A percentile compares a stretch with the other conserved stretches of the same genome.
Evolutionary conservation across 352 stramenopile genomes (phyloP).

Genomic region (Hyaloperonospora brassicae): DNA sequence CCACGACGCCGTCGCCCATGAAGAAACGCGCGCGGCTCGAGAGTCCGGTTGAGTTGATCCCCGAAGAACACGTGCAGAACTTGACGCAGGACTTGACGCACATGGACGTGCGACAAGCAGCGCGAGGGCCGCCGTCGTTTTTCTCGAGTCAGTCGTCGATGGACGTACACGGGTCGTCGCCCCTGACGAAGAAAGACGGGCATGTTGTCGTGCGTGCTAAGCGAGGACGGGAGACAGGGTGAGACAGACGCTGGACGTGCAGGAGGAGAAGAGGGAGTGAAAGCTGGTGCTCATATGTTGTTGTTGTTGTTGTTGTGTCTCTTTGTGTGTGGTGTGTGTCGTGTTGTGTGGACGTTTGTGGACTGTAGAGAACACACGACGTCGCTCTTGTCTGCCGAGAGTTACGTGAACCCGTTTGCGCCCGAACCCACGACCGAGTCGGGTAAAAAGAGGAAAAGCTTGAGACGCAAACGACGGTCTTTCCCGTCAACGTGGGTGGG

Average conservation of each 20-base stretch:
- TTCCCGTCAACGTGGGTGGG: slow-evolving; percentile 44
- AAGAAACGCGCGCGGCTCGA: slow-evolving; percentile 62
- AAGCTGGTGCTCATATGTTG: no score
- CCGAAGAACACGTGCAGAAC: slow-evolving; percentile 59
- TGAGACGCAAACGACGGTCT: slow-evolving; percentile 55
- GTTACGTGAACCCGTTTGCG: slow-evolving; percentile 66
- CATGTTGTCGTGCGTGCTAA: slow-evolving; percentile 26
- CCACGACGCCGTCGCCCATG: slow-evolving; percentile 70
- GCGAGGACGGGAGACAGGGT: slow-evolving; percentile 26
- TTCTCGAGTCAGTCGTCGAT: slow-evolving; percentile 54
- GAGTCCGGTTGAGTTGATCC: slow-evolving; percentile 29
- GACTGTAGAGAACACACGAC: slow-evolving; percentile 25
- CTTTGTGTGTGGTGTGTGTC: no score
- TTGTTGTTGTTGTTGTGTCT: slow-evolving; percentile 7
- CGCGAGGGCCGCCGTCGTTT: slow-evolving; percentile 26
- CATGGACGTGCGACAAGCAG: slow-evolving; percentile 48
- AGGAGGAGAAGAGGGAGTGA: no score
- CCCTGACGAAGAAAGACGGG: slow-evolving; percentile 18
- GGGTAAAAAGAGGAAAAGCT: slow-evolving; percentile 50
- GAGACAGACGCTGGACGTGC: slow-evolving; percentile 4
- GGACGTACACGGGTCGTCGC: slow-evolving; percentile 28
- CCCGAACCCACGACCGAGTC: slow-evolving; percentile 42
- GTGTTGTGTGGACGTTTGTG: no score
- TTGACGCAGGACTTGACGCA: slow-evolving; percentile 69
- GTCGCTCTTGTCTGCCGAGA: slow-evolving; percentile 29